Evolutionary conservation across 345 rosid genomes (phyloP), one percentile per base, ranked within the genome.

Genomic region (Anastatica hierochuntica): DNA sequence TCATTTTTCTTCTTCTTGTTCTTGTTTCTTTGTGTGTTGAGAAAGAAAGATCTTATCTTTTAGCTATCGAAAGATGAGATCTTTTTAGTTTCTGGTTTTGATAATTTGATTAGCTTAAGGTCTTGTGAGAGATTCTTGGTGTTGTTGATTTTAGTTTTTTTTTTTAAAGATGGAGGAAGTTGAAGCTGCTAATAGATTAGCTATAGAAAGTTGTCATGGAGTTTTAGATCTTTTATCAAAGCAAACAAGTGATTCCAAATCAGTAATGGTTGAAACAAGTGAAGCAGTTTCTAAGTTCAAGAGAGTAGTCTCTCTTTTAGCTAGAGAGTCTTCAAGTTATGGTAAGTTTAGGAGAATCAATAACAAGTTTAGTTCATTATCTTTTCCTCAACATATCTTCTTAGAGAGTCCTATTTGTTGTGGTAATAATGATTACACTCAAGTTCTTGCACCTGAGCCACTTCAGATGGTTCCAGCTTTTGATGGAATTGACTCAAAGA

Each of bases 381-480:
- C 70, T 68, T 73, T 85, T 56, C 84, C 87, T 50, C 77, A 67
- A 34, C 72, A 53, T 14, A 63, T 82, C 55, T 79, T 82, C 73
- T 68, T 82, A 10, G 89, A 85, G 41, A 76, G 79, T 26, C 76
- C 79, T 37, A 38, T 63, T 50, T 71, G 68, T 14, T 52, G 50
- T 31, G 44, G 33, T 8, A 23, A 48, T n/a, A n/a, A n/a, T n/a
- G 71, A 51, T 31, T 67, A 46, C 41, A 48, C 33, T 54, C 60
- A 79, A 54, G 48, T 79, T 58, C 67, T 79, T 37, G 76, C 85
- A 15, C 88, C 88, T 14, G 74, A 79, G 66, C 86, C 86, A 7
- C 86, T 81, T 58, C 84, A 76, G 43, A 65, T 74, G 27, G 61
- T 76, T 69, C 80, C 79, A 19, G 62, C 77, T 48, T 49, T 67